Conservation (phyloP, 352 stramenopile species). For the Phytophthora agathidicida region DNA sequence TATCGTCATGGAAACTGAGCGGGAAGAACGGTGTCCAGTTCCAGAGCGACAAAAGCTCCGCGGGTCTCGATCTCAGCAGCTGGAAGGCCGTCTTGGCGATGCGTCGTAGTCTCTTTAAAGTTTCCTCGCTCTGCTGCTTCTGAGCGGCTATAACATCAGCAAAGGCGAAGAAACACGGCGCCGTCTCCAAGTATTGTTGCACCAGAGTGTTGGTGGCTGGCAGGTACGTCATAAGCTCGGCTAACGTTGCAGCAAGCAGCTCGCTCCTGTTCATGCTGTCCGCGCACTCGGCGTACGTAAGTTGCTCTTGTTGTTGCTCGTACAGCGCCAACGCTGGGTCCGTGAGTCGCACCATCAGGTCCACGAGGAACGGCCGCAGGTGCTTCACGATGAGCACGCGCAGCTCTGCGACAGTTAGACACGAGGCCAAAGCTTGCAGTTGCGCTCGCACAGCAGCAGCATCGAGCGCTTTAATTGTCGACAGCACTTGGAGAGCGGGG, state of each 20-base stretch:
- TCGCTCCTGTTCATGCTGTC: slow-evolving; percentile 66
- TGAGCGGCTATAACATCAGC: slow-evolving; percentile 51
- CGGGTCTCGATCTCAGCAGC: slow-evolving; percentile 57
- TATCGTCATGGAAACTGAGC: slow-evolving; percentile 77
- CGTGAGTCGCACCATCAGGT: slow-evolving; percentile 70
- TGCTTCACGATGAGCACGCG: slow-evolving; percentile 55
- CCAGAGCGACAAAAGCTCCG: slow-evolving; percentile 65
- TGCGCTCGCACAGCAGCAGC: slow-evolving; percentile 29
- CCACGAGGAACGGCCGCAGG: slow-evolving; percentile 73
- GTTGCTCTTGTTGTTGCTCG: slow-evolving; percentile 23
- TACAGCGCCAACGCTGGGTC: slow-evolving; percentile 57
- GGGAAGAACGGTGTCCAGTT: slow-evolving; percentile 86
- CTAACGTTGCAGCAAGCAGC: slow-evolving; percentile 53
- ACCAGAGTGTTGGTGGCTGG: slow-evolving; percentile 63
- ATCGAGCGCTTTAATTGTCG: slow-evolving; percentile 17
- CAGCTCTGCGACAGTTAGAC: slow-evolving; percentile 56
- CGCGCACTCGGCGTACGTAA: slow-evolving; percentile 30
- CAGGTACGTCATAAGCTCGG: slow-evolving; percentile 57
- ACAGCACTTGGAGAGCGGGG: slow-evolving; percentile 39
- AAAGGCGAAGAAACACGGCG: slow-evolving; percentile 82
- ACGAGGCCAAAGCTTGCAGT: slow-evolving; percentile 63
- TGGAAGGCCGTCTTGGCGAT: slow-evolving; percentile 68
- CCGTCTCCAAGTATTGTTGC: slow-evolving; percentile 66
- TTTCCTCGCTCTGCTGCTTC: slow-evolving; percentile 40
- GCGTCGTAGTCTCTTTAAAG: slow-evolving; percentile 43